Evolutionary conservation across 2,329 filamentous ascomycete genomes (phyloP).

Genomic region (Talaromyces sp.): DNA sequence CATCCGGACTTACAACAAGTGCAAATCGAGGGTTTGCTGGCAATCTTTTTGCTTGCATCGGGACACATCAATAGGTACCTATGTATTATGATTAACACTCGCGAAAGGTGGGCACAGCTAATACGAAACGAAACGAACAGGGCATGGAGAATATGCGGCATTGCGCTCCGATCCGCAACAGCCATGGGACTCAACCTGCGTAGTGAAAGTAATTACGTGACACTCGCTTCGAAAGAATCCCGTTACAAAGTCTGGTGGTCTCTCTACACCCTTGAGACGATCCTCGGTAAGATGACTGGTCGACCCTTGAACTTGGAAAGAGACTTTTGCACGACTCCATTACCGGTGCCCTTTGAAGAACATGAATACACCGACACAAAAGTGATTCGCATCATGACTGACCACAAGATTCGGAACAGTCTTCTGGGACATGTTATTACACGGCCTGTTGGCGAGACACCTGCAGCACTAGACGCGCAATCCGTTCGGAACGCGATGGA

Average conservation of each 20-base stretch:
- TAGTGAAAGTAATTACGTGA: constrained; percentile 34
- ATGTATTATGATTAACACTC: not conserved
- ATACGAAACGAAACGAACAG: constrained; percentile 20
- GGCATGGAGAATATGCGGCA: constrained; percentile 39
- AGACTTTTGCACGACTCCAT: constrained; percentile 38
- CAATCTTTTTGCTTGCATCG: constrained; percentile 37
- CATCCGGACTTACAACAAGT: constrained; percentile 42
- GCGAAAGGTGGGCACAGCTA: no score
- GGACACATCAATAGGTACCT: constrained; percentile 41
- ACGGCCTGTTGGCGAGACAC: constrained; percentile 15
- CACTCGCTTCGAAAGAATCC: constrained; percentile 36
- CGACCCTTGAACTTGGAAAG: constrained; percentile 36
- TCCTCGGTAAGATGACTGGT: constrained; percentile 40
- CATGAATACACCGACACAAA: constrained; percentile 32
- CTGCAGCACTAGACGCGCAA: constrained; percentile 14
- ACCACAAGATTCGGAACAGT: constrained; percentile 28
- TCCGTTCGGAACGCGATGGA: constrained; percentile 24
- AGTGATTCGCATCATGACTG: constrained; percentile 30
- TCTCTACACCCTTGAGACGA: constrained; percentile 37
- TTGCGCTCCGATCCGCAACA: constrained; percentile 38
- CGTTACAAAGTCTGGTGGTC: constrained; percentile 44
- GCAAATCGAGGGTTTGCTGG: constrained; percentile 38
- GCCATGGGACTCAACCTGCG: constrained; percentile 41
- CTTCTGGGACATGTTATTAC: constrained; percentile 24
- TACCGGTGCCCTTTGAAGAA: constrained; percentile 37